phyloP scores from a whole-genome alignment of 768 basidiomycete genomes.

The Gautieria morchelliformis region DNA sequence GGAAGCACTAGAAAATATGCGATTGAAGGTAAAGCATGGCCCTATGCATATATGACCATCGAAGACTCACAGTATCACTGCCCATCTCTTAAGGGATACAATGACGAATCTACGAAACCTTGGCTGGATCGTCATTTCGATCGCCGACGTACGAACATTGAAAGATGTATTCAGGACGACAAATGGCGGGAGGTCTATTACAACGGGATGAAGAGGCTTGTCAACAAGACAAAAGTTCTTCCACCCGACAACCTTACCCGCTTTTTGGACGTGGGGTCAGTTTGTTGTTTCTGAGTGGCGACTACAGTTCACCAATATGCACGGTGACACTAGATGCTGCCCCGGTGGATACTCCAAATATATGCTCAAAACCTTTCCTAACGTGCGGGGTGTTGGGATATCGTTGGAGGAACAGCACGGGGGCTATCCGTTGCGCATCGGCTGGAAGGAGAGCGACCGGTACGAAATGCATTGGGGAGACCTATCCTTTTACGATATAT shows the following conservation, averaged over 20 bases:
- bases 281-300: neutral
- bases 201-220: conserved; percentile 11
- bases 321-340: conserved; percentile 16
- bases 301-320: neutral
- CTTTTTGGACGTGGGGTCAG: conserved; percentile 22
- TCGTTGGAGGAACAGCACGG: conserved; percentile 18
- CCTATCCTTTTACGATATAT: conserved; percentile 13
- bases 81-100: neutral
- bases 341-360: conserved; percentile 24
- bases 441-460: conserved; percentile 12
- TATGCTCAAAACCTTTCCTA: conserved; percentile 18
- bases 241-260: conserved; percentile 9
- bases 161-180: neutral
- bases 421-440: conserved; percentile 19
- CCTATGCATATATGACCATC: neutral
- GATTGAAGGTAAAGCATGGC: neutral
- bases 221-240: conserved; percentile 8
- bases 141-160: neutral
- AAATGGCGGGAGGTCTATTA: neutral
- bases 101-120: neutral
- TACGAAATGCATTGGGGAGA: conserved; percentile 19
- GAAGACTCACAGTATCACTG: neutral
- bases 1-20: neutral
- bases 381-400: conserved; percentile 17
- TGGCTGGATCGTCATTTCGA: neutral